Conservation (phyloP, 495 filamentous ascomycete genomes). For the Letharia lupina region DNA sequence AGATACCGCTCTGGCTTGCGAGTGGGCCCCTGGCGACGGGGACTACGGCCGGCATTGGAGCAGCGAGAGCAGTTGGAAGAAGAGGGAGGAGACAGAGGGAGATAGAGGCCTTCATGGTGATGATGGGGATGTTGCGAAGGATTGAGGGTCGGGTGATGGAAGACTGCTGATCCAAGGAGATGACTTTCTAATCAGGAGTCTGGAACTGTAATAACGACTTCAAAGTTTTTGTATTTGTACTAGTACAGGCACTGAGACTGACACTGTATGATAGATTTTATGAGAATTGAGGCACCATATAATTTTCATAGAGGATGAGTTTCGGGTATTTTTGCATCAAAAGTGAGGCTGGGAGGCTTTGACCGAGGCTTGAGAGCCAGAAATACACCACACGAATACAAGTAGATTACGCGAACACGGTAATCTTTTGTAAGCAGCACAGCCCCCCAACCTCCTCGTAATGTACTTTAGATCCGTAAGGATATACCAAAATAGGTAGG, state of each 20-base stretch:
- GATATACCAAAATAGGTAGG: background rate
- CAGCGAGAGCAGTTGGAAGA: background rate
- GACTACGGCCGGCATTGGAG: background rate
- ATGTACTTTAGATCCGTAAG: background rate
- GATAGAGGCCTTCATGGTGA: background rate
- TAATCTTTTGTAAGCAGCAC: background rate
- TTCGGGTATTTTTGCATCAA: background rate
- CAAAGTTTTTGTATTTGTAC: too few species aligned
- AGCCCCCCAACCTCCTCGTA: background rate
- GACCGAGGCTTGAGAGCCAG: background rate
- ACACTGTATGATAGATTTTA: background rate
- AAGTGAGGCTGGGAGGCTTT: background rate
- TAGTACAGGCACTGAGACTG: too few species aligned
- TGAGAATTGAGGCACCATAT: background rate
- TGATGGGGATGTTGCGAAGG: background rate
- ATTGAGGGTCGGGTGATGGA: background rate
- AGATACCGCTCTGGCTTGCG: background rate
- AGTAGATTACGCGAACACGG: too few species aligned
- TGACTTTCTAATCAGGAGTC: too few species aligned
- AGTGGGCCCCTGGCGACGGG: background rate
- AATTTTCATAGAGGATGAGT: background rate
- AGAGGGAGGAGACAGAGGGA: background rate
- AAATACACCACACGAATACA: too few species aligned
- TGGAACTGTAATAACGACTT: too few species aligned
- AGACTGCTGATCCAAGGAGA: background rate